phyloP scores from a whole-genome alignment of 495 filamentous ascomycete species.

The Geopyxis carbonaria region DNA sequence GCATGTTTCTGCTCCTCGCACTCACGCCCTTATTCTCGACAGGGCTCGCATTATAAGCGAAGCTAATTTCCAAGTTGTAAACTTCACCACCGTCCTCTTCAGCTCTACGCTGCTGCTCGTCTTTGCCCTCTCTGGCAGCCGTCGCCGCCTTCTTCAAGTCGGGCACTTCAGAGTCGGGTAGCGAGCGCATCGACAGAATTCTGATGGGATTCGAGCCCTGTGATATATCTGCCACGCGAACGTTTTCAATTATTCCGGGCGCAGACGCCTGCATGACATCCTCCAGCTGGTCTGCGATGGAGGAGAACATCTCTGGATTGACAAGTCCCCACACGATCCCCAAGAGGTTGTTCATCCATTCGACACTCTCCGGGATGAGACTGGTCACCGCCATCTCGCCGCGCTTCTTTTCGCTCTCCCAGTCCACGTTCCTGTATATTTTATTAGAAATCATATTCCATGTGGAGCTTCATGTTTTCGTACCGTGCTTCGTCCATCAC shows the following conservation, averaged over 20 bases:
- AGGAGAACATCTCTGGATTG: conserved; percentile 81
- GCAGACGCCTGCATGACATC: conserved; percentile 95
- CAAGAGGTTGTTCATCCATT: conserved; percentile 85
- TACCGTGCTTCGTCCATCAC: conserved; percentile 51
- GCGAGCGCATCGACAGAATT: conserved; percentile 72
- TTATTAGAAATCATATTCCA: conserved; percentile 62
- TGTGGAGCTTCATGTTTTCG: conserved; percentile 31
- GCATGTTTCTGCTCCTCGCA: conserved; percentile 81
- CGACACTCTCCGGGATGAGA: conserved; percentile 78
- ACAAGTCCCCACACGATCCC: conserved; percentile 72
- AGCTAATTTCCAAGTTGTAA: conserved; percentile 85
- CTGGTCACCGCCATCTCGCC: conserved; percentile 72
- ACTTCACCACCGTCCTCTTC: conserved; percentile 83
- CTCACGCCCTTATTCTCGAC: conserved; percentile 43
- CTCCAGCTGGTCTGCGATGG: conserved; percentile 50
- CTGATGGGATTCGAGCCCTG: conserved; percentile 81
- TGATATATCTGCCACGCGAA: conserved; percentile 88
- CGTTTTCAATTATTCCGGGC: conserved; percentile 76
- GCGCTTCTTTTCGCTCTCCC: conserved; percentile 68
- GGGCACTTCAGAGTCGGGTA: conserved; percentile 65
- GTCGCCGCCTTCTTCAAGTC: conserved; percentile 46
- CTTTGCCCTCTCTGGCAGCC: conserved; percentile 32
- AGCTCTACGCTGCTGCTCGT: conserved; percentile 73
- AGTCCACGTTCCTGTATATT: conserved; percentile 51
- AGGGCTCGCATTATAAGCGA: conserved; percentile 82